Evolutionary conservation across 1,284 basidiomycete species (phyloP), one percentile per base, ranked within the genome.

Genomic region (Apiotrichum mycotoxinovorans): DNA sequence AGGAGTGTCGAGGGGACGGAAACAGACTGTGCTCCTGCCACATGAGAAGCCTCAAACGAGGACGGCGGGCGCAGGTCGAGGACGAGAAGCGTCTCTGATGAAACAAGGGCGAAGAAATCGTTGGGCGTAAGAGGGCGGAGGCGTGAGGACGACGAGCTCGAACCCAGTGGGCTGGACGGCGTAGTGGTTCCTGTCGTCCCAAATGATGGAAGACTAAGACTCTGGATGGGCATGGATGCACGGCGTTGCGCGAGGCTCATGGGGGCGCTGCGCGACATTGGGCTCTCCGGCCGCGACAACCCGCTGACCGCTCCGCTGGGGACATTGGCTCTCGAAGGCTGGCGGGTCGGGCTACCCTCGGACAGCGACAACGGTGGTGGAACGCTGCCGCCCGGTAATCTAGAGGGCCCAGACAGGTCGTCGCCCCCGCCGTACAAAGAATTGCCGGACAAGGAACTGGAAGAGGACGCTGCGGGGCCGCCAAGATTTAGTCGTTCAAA

Each of bases 1-100:
- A 98, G 86, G 26, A 98, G 84, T 0, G 94, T 98, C 4, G 92
- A 93, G 0, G 94, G 94, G 5, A 96, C 89, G 46, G 90, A 91
- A 56, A 98, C 83, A 42, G 91, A 91, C 61, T 96, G 80, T n/a
- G 93, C 87, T 42, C 79, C 68, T 30, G 82, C 82, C 30, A 94
- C 65, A 51, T 91, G 86, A 14, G 85, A 85, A 17, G 80, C 71
- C 1, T 83, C 76, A 70, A 84, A 87, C 8, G 87, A 83, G 14
- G 86, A 86, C 72, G 90, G 88, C 1, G 92, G 86, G 0, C 94
- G 85, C 55, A 97, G 87, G 77, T 98, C 94, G 76, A 98, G 81
- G 60, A 96, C 70, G 61, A 89, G 81, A 15, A 67, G 69, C 7
- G 66, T 60, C 3, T 62, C 48, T 8, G 52, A 37, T 18, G 58